phyloP scores from a whole-genome alignment of 2,329 filamentous ascomycete genomes.

The Arthrobotrys entomopaga region DNA sequence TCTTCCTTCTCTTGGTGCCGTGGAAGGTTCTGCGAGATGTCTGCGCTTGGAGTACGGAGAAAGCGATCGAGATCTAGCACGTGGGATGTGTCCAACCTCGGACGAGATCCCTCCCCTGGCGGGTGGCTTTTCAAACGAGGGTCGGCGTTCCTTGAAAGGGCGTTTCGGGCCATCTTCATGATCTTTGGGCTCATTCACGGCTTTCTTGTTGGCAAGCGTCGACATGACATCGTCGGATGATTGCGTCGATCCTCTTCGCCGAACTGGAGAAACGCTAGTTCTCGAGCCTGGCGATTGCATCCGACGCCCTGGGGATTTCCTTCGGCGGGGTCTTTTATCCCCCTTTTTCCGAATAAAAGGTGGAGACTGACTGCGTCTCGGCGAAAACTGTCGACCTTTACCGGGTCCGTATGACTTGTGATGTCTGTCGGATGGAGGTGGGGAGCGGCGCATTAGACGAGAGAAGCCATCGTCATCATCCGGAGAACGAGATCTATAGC shows the following conservation, averaged over 20 bases:
- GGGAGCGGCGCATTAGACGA: slow-evolving; percentile 27
- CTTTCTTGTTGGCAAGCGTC: slow-evolving; percentile 29
- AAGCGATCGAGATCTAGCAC: slow-evolving; percentile 25
- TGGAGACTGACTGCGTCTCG: slow-evolving; percentile 41
- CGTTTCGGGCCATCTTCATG: slow-evolving; percentile 1
- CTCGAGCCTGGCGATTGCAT: slow-evolving; percentile 31
- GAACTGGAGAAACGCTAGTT: slow-evolving; percentile 35
- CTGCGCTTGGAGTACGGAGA: slow-evolving; percentile 42
- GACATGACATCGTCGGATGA: slow-evolving; percentile 44
- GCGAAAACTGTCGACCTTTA: slow-evolving; percentile 22
- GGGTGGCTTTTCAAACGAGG: slow-evolving; percentile 3
- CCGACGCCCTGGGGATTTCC: slow-evolving; percentile 37
- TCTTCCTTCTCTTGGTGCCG: background rate
- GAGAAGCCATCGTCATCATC: slow-evolving; percentile 21
- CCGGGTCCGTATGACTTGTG: slow-evolving; percentile 7
- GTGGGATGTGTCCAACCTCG: slow-evolving; percentile 26
- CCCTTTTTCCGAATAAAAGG: slow-evolving; percentile 22
- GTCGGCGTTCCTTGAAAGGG: slow-evolving; percentile 4
- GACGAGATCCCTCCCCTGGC: slow-evolving; percentile 29
- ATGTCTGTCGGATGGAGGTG: background rate
- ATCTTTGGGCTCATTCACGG: background rate
- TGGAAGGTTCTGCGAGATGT: slow-evolving; percentile 18
- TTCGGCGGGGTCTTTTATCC: slow-evolving; percentile 42
- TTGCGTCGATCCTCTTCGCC: slow-evolving; percentile 32
- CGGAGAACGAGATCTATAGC: slow-evolving; percentile 36